Evolutionary conservation across 2,329 filamentous ascomycete genomes (phyloP), one percentile per base, ranked within the genome.

Genomic region (Apiospora rasikravindrae): DNA sequence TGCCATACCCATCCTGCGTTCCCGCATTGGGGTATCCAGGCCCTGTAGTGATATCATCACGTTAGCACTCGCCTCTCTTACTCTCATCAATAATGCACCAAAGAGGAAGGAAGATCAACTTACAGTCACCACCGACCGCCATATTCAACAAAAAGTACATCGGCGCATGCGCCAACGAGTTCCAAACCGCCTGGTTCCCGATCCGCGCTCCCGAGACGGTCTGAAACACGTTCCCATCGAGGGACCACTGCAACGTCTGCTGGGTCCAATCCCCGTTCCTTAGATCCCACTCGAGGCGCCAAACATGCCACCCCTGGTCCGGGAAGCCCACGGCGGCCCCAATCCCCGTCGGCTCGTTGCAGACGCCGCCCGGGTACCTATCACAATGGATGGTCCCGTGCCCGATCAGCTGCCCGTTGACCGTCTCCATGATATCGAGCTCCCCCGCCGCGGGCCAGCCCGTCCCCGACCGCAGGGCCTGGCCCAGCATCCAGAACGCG

Each of bases 171-270:
- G 83, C 83, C 13, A 87, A 79, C 24, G 82, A 80, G 33, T 80
- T 81, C 86, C 86, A 89, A 24, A 84, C 81, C 1, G 72, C 78
- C 76, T 83, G 76, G 69, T 84, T 81, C 45, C 79, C 81, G 61
- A 88, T 79, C n/a, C 82, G 77, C 4, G 80, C 77, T 2, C 87
- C 87, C 1, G 77, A 81, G 70, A 89, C 74, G 45, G 81, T 80
- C 73, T 84, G 81, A 76, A 84, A 89, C 69, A 82, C 78, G 0
- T 71, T 53, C n/a, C 85, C 87, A 71, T 89, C 86, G 33, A 83
- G 75, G 72, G 80, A 84, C 86, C 86, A 89, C 14, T 83, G 85
- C 71, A 89, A 84, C 2, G 81, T 82, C 81, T 89, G 83, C 3
- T 79, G 77, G 64, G 80, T 75, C 87, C 87, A 89, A 75, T 79